Conservation (phyloP, 805 yeast species). For the Candida silvatica region DNA sequence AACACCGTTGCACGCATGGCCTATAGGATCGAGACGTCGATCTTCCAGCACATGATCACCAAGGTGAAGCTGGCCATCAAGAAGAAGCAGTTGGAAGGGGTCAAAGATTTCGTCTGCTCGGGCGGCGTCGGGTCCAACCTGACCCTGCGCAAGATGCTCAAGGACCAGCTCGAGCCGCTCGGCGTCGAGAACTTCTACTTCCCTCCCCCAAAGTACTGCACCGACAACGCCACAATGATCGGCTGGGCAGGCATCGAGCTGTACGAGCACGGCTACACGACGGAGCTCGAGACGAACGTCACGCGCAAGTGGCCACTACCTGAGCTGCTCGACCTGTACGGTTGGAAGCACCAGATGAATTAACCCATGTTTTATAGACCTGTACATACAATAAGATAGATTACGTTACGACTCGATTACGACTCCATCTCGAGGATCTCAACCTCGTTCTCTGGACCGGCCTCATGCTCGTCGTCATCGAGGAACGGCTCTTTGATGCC, state of each 20-base stretch:
- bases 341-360: slow-evolving; percentile 29
- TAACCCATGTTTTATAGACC: not conserved
- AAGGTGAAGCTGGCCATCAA: slow-evolving; percentile 47
- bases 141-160: slow-evolving; percentile 41
- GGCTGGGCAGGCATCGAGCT: slow-evolving; percentile 96
- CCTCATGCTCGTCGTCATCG: not conserved
- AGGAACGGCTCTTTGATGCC: slow-evolving; percentile 46
- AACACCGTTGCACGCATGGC: slow-evolving; percentile 38
- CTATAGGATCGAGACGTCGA: slow-evolving; percentile 48
- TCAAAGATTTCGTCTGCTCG: slow-evolving; percentile 59
- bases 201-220: slow-evolving; percentile 68
- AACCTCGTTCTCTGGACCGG: too few relatives aligned
- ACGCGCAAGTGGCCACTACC: slow-evolving; percentile 76
- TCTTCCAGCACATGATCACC: slow-evolving; percentile 66
- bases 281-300: slow-evolving; percentile 53
- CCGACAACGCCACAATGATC: slow-evolving; percentile 95
- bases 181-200: slow-evolving; percentile 38
- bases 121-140: slow-evolving; percentile 92
- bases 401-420: not conserved
- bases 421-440: not conserved
- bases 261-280: slow-evolving; percentile 45
- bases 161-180: slow-evolving; percentile 25
- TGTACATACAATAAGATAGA: slow-evolving; percentile 1
- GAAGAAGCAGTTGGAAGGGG: slow-evolving; percentile 30
- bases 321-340: slow-evolving; percentile 38